These are phyloP conservation scores for Aspergillus olivimuriae DNA, from an alignment of 495 filamentous ascomycete genomes.

Conservation along the genomic window DNA sequence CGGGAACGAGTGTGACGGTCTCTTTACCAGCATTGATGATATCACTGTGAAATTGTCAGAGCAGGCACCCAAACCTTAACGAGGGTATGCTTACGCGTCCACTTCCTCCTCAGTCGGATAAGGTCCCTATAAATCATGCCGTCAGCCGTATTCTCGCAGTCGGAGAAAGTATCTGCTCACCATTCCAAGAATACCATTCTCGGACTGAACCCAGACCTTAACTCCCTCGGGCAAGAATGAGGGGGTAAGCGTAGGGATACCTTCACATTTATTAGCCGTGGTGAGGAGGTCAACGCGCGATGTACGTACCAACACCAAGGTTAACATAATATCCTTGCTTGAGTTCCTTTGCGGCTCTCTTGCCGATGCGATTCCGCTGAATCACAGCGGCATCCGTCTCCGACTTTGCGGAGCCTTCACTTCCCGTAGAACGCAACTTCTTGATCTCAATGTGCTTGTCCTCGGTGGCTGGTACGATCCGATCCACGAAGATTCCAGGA, in stretches of 20 bases:
- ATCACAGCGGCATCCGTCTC: conserved; percentile 55
- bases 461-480: conserved; percentile 70
- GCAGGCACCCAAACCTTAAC: not conserved
- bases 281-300: conserved; percentile 23
- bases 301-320: conserved; percentile 84
- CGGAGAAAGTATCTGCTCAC: conserved; percentile 13
- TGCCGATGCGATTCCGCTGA: conserved; percentile 75
- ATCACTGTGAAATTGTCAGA: conserved; percentile 38
- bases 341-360: conserved; percentile 83
- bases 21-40: conserved; percentile 94
- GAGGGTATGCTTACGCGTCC: conserved; percentile 50
- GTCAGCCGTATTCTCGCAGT: not conserved
- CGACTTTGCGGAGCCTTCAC: conserved; percentile 38
- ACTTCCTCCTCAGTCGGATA: conserved; percentile 74
- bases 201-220: conserved; percentile 80
- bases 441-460: conserved; percentile 78
- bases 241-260: conserved; percentile 82
- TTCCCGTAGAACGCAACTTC: conserved; percentile 59
- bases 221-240: conserved; percentile 70
- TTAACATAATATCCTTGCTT: conserved; percentile 94
- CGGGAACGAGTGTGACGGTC: conserved; percentile 77
- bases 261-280: conserved; percentile 6
- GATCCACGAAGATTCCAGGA: conserved; percentile 83
- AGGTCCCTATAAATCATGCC: conserved; percentile 51
- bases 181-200: conserved; percentile 87